These are phyloP conservation scores for Claviceps humidiphila DNA, from an alignment of 2,329 filamentous ascomycete genomes.

Conservation along the genomic window DNA sequence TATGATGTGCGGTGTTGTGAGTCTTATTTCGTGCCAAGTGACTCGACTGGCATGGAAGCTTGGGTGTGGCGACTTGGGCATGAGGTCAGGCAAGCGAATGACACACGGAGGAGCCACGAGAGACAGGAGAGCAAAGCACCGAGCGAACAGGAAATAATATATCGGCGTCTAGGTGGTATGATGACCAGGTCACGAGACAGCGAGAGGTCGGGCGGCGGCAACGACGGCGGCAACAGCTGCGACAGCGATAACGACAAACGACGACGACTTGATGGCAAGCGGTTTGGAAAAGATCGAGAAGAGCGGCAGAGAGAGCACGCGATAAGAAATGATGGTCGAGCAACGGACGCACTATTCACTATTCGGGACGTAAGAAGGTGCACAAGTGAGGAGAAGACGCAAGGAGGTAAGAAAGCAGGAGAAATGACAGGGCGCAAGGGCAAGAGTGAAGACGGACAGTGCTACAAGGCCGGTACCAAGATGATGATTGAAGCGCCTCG, in stretches of 20 bases:
- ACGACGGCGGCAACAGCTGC: neutral
- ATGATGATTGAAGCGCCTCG: neutral
- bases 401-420: neutral
- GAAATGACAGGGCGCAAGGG: neutral
- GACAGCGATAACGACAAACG: neutral
- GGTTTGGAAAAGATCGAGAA: neutral
- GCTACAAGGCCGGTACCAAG: neutral
- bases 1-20: neutral
- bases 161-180: constrained; percentile 2
- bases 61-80: neutral
- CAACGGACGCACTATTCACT: neutral
- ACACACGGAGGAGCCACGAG: neutral
- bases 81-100: neutral
- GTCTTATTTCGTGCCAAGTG: neutral
- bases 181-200: constrained; percentile 2
- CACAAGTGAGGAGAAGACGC: neutral
- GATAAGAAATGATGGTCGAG: neutral
- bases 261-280: neutral
- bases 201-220: neutral
- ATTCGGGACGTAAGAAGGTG: neutral
- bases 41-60: neutral
- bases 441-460: neutral
- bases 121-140: neutral
- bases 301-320: neutral
- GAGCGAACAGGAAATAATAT: neutral